Evolutionary conservation across 2,329 filamentous ascomycete species (phyloP), one percentile per base, ranked within the genome.

Genomic region (Cercospora sp.): DNA sequence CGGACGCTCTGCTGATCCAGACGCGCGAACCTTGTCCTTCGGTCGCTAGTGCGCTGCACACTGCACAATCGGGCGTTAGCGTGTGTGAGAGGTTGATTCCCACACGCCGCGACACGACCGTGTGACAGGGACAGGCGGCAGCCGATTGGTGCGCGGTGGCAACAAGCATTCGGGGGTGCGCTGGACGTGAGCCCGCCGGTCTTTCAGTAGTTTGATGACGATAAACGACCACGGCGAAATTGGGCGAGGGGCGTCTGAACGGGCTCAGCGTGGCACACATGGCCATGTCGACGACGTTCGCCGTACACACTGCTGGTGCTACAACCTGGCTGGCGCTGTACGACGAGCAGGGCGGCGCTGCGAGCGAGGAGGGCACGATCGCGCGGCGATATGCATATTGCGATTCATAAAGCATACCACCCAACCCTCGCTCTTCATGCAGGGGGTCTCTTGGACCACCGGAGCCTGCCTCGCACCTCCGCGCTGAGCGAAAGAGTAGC

Each of bases 11-110:
- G 43, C 40, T 55, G 49, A 30, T 28, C 61, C 45, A 7, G 43
- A 21, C 45, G 45, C 62, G 32, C 18, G 62, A 64, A 64, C 49
- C 62, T 45, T 57, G 62, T 64, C 9, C 62, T 18, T 45, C 49
- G 51, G 21, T 18, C 28, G 45, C 61, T 49, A 18, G 49, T n/a
- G 37, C 37, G 37, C 37, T 40, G 13, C 37, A 40, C 37, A n/a
- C 3, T 26, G 53, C 53, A 28, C 26, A 28, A 40, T 57, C 24
- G 6, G 62, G 49, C 51, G 7, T 57, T 43, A 64, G 62, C 49
- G 62, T 40, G 62, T 58, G 62, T 26, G 62, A 64, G 62, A 57
- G 49, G 32, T n/a, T n/a, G 37, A 40, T 40, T 40, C 37, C 37
- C 37, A 40, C 37, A n/a, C 16, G 37, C 37, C 37, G 37, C 37